Evolutionary conservation across 1,284 basidiomycete genomes (phyloP).

Genomic region (Ustilago loliicola): DNA sequence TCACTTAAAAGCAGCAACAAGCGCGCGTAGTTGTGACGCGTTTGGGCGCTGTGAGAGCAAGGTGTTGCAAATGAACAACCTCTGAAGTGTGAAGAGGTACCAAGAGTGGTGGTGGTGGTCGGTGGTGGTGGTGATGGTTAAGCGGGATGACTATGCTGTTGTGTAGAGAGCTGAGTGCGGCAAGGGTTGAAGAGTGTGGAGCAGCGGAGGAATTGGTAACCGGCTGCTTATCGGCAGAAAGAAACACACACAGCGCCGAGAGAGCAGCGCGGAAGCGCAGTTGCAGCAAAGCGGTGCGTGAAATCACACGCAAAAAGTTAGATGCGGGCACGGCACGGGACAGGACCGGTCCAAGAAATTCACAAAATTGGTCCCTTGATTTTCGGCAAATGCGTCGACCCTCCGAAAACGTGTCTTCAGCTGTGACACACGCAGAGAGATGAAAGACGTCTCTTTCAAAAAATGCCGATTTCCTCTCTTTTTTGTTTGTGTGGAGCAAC

Average conservation of each 20-base stretch:
- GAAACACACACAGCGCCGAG: background rate
- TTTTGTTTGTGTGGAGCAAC: constrained; percentile 5
- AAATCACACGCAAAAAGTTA: background rate
- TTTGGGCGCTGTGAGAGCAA: background rate
- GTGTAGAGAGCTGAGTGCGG: constrained; percentile 3
- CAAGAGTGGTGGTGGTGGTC: background rate
- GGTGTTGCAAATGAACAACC: constrained; percentile 1
- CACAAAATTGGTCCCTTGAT: constrained; percentile 9
- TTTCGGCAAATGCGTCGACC: constrained; percentile 11
- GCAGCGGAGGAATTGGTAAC: background rate
- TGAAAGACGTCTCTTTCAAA: background rate
- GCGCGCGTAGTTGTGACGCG: background rate
- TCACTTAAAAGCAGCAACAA: background rate
- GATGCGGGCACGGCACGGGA: background rate
- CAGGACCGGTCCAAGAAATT: constrained; percentile 9
- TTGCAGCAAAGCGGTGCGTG: background rate
- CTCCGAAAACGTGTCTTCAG: constrained; percentile 8
- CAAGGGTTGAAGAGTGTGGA: background rate
- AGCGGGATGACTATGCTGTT: background rate
- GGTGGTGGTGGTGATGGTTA: background rate
- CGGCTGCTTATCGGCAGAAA: constrained; percentile 15
- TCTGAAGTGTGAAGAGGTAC: background rate
- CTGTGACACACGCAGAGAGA: background rate
- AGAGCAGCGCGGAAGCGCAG: constrained; percentile 15
- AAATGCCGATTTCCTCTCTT: constrained; percentile 3